These are phyloP conservation scores for Puccinia novopanici DNA, from an alignment of 1,284 basidiomycete genomes.

Conservation along the genomic window DNA sequence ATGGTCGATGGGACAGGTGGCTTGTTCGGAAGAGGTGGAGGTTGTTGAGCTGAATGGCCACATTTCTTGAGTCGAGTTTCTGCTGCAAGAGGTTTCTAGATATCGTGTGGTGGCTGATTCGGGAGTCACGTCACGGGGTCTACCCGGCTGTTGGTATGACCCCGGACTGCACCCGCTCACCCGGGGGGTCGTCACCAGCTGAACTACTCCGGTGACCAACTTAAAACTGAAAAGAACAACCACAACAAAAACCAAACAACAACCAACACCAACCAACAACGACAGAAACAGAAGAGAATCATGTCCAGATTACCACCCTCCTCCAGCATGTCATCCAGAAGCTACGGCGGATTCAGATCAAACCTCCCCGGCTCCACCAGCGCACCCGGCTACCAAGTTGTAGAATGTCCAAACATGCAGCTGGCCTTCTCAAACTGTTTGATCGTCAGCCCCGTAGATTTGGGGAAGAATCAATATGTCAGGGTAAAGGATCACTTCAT, in stretches of 20 bases:
- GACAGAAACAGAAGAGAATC: background rate
- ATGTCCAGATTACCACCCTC: slow-evolving; percentile 44
- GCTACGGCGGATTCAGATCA: background rate
- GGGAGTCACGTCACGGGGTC: background rate
- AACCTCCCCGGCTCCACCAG: background rate
- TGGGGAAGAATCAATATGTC: slow-evolving; percentile 60
- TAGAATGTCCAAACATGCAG: slow-evolving; percentile 50
- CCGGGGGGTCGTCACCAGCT: background rate
- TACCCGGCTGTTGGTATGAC: too few relatives aligned
- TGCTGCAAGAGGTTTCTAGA: background rate
- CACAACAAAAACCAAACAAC: background rate
- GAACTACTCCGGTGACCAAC: too few relatives aligned
- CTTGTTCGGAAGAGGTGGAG: background rate
- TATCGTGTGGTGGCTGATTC: background rate
- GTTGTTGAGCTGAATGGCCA: slow-evolving; percentile 24
- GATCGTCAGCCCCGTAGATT: slow-evolving; percentile 43
- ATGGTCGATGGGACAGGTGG: slow-evolving; percentile 23
- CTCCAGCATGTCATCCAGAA: background rate
- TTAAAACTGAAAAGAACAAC: background rate
- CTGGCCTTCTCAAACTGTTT: slow-evolving; percentile 50
- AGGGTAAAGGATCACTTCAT: slow-evolving; percentile 71
- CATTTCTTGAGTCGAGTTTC: background rate
- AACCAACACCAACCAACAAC: too few relatives aligned
- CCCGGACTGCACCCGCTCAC: background rate
- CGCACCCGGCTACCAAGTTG: slow-evolving; percentile 35